Conservation (phyloP, 257 asterid species). For the Linaria vulgaris region DNA sequence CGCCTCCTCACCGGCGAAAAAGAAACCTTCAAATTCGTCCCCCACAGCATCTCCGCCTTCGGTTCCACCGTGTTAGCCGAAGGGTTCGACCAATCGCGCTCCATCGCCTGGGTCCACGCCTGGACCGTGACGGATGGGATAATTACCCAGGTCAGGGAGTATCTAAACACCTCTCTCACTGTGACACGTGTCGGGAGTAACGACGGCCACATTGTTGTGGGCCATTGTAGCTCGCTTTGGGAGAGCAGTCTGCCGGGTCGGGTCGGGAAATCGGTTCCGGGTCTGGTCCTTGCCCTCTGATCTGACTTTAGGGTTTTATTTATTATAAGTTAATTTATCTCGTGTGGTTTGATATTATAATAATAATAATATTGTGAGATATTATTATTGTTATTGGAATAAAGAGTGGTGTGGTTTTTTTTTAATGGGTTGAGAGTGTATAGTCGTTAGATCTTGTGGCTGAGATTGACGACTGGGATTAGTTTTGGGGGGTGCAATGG, state of each 20-base stretch:
- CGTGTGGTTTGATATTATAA: no score
- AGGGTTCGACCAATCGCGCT: conserved; percentile 61
- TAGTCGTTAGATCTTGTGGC: conserved; percentile 24
- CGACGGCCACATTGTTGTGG: conserved; percentile 28
- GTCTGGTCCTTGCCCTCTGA: conserved; percentile 69
- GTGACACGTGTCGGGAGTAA: conserved; percentile 64
- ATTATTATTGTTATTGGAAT: neutral
- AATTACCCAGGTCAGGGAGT: conserved; percentile 92
- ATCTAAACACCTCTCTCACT: conserved; percentile 89
- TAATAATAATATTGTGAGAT: no score
- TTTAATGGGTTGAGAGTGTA: conserved; percentile 33
- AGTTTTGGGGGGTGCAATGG: neutral
- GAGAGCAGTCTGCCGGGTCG: conserved; percentile 75
- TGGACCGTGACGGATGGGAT: conserved; percentile 97
- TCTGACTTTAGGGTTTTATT: no score
- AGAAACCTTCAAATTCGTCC: conserved; percentile 53
- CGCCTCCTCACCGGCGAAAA: conserved; percentile 82
- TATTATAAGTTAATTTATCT: no score
- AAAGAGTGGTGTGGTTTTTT: neutral
- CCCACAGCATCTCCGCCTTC: conserved; percentile 68
- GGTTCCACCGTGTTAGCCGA: conserved; percentile 84
- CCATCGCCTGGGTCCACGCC: conserved; percentile 95
- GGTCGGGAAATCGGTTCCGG: conserved; percentile 90
- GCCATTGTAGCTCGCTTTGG: conserved; percentile 79
- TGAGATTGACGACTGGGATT: conserved; percentile 25